Base-by-base conservation (phyloP, 495 filamentous ascomycete species). In the Annulohypoxylon moriforme region DNA sequence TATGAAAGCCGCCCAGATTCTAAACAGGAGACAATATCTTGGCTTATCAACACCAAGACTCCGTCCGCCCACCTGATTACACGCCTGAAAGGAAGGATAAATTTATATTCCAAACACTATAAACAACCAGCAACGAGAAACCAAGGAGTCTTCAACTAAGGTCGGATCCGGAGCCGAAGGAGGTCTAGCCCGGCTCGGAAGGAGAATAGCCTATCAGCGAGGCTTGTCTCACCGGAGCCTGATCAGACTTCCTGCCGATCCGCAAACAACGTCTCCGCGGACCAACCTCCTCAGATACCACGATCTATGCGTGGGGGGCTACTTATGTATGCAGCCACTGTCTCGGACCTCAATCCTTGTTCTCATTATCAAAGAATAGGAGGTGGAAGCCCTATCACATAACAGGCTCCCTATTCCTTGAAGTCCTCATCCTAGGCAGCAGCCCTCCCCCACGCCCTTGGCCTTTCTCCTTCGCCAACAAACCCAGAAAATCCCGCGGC, bases 141-240 rank as follows among this genome's bases (percentile, higher is more conserved):
- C 24, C 14, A 27, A 8, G 25, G 8, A 3, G 11, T 59, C 22
- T 27, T 27, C 11, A n/a, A 27, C 52, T 27, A n/a, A 55, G 34
- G 36, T 24, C 18, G 13, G 4, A 34, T n/a, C 27, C 52, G 31
- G 29, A 56, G 14, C 29, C 22, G 27, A 42, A 24, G 34, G 16
- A 22, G 11, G 8, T 1, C 27, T 8, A 57, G n/a, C 44, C 59
- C 59, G 42, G 46, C 5, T 36, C 31, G 11, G 20, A 36, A 38
- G 46, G 13, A 38, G 16, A 16, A 18, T 13, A 52, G 60, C 60
- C 60, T 63, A 52, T 63, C 60, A 52, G 20, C 44, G 4, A 52
- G 18, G 29, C 60, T 13, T 52, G 60, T 63, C 31, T 31, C n/a
- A 63, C 60, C 46, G 44, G 55, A 14, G 33, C 33, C 60, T 29